Conservation (phyloP, 2,329 filamentous ascomycete genomes). For the Rhexocercosporidium sp. region DNA sequence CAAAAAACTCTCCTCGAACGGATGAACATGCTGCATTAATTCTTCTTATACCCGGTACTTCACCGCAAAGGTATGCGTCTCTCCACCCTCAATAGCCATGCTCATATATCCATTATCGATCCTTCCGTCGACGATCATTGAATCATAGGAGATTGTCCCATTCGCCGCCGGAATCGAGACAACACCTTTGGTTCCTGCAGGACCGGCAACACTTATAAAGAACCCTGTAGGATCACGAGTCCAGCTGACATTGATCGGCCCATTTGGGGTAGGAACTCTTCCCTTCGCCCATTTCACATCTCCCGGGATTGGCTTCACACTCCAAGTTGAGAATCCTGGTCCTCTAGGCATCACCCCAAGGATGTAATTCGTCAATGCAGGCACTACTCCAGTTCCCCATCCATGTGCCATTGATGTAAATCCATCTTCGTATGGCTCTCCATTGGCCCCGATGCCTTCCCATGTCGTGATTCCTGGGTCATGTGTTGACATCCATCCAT, state of each 20-base stretch:
- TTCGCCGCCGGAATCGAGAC: constrained; percentile 35
- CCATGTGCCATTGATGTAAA: constrained; percentile 57
- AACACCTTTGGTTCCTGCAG: constrained; percentile 35
- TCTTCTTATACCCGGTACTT: constrained; percentile 10
- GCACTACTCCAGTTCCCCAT: constrained; percentile 57
- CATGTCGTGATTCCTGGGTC: constrained; percentile 56
- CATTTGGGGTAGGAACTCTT: constrained; percentile 49
- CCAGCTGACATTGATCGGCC: constrained; percentile 49
- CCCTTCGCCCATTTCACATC: constrained; percentile 51
- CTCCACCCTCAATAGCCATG: constrained; percentile 20
- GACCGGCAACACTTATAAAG: constrained; percentile 42
- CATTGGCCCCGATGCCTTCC: constrained; percentile 55
- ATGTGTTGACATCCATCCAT: constrained; percentile 54
- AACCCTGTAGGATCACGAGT: constrained; percentile 33
- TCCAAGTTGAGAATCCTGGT: constrained; percentile 51
- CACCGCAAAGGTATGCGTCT: constrained; percentile 19
- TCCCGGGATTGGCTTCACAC: constrained; percentile 45
- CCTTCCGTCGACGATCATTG: neutral
- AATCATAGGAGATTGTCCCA: constrained; percentile 29
- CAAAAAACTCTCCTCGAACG: neutral
- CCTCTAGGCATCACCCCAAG: constrained; percentile 52
- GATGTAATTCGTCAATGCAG: constrained; percentile 51
- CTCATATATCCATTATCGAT: constrained; percentile 29
- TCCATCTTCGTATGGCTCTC: constrained; percentile 50
- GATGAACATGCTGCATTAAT: neutral